Conservation (phyloP, 2,329 filamentous ascomycete species). For the Fusarium sacchari region DNA sequence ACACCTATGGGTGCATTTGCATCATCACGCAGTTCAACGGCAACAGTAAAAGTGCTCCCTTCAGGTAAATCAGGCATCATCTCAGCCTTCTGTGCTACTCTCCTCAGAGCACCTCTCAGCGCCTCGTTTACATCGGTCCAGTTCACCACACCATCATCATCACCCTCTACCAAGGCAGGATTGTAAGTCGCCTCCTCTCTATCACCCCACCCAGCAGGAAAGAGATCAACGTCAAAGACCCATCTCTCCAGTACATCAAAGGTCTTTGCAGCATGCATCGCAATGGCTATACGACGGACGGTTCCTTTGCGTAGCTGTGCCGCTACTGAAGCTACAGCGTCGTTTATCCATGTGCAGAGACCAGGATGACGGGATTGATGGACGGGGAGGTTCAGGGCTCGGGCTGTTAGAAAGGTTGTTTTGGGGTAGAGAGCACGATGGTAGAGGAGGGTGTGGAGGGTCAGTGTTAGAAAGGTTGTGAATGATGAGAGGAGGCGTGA, state of each 20-base stretch:
- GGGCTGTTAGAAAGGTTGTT: constrained; percentile 79
- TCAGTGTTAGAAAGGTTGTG: constrained; percentile 81
- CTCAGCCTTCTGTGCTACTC: constrained; percentile 69
- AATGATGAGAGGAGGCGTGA: constrained; percentile 72
- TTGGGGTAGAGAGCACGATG: constrained; percentile 82
- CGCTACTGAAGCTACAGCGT: constrained; percentile 78
- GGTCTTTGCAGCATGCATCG: constrained; percentile 54
- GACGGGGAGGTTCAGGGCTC: constrained; percentile 85
- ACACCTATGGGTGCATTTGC: constrained; percentile 68
- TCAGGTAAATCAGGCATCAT: constrained; percentile 67
- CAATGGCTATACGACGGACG: constrained; percentile 59
- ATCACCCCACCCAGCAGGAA: constrained; percentile 53
- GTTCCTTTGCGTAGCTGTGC: constrained; percentile 71
- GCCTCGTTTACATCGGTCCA: constrained; percentile 76
- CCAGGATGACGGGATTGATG: constrained; percentile 87
- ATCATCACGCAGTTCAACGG: constrained; percentile 75
- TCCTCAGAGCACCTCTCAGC: constrained; percentile 72
- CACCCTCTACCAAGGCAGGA: constrained; percentile 36
- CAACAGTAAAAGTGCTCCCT: constrained; percentile 79
- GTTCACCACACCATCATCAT: constrained; percentile 50
- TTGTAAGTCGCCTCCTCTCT: constrained; percentile 37
- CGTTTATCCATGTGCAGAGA: constrained; percentile 86
- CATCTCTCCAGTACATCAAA: constrained; percentile 66
- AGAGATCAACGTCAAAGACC: constrained; percentile 66
- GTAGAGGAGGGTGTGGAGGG: constrained; percentile 87